Evolutionary conservation across 352 stramenopile genomes (phyloP).

Genomic region (Phytophthora podocarpi): DNA sequence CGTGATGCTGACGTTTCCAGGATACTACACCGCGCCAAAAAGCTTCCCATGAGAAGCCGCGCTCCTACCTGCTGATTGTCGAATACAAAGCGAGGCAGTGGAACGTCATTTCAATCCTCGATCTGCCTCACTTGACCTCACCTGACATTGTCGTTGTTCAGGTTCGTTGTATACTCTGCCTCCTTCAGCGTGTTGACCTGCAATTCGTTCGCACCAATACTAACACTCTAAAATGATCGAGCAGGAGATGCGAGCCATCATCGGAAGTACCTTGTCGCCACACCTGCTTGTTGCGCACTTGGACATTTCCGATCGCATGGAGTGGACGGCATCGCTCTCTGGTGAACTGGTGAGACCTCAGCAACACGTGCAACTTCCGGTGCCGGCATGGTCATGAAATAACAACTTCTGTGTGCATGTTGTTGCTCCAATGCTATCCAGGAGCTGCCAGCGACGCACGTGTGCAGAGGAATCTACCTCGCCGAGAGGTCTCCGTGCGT

Average conservation of each 20-base stretch:
- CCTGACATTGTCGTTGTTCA: slow-evolving; percentile 50
- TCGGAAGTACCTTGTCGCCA: slow-evolving; percentile 51
- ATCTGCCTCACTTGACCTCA: slow-evolving; percentile 37
- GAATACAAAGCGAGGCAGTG: slow-evolving; percentile 25
- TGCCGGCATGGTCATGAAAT: neutral
- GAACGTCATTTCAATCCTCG: slow-evolving; percentile 23
- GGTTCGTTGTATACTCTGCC: slow-evolving; percentile 20
- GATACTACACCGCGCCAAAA: neutral
- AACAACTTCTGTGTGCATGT: neutral
- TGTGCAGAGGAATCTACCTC: slow-evolving; percentile 55
- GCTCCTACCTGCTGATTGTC: slow-evolving; percentile 35
- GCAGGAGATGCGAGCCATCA: slow-evolving; percentile 42
- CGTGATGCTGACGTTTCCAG: slow-evolving; percentile 1
- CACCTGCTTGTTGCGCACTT: slow-evolving; percentile 46
- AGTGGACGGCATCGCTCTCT: slow-evolving; percentile 42
- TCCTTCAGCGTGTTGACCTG: neutral
- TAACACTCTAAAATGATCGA: neutral
- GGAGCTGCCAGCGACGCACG: slow-evolving; percentile 48
- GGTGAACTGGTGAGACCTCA: slow-evolving; percentile 47
- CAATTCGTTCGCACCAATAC: neutral
- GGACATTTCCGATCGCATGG: slow-evolving; percentile 19
- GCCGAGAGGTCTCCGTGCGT: slow-evolving; percentile 48
- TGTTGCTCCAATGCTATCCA: slow-evolving; percentile 9
- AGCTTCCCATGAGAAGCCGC: slow-evolving; percentile 8
- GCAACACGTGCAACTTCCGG: too few relatives aligned